These are phyloP conservation scores for Gonapodya sp. DNA, from an alignment of 192 early-diverging fungal species.

Conservation along the genomic window DNA sequence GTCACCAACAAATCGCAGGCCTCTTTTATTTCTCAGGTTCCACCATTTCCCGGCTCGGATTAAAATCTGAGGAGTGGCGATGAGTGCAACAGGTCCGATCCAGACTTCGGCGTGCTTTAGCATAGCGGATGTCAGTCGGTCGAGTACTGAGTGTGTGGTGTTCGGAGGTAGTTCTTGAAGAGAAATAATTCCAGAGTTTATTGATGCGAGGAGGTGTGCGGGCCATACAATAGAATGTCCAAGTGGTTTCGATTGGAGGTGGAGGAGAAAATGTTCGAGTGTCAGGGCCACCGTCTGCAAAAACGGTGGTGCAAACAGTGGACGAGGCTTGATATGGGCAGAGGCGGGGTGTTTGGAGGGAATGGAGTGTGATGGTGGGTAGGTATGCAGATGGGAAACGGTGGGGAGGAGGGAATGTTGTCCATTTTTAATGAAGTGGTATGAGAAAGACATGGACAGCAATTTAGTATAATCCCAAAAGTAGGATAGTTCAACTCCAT, in stretches of 20 bases:
- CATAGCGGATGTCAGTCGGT: neutral
- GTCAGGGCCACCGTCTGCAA: neutral
- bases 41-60: neutral
- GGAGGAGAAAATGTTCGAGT: neutral
- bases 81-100: neutral
- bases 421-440: neutral
- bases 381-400: neutral
- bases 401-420: neutral
- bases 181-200: neutral
- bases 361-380: neutral
- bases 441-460: neutral
- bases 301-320: neutral
- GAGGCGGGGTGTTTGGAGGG: neutral
- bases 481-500: no score
- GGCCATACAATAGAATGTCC: neutral
- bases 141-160: neutral
- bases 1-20: neutral
- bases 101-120: neutral
- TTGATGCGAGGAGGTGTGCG: neutral
- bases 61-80: neutral
- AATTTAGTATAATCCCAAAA: neutral
- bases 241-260: neutral
- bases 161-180: neutral
- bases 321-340: neutral
- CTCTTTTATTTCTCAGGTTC: neutral